Evolutionary conservation across 1,139 yeast species (phyloP), one percentile per base, ranked within the genome.

Genomic region (Wickerhamiella infanticola): DNA sequence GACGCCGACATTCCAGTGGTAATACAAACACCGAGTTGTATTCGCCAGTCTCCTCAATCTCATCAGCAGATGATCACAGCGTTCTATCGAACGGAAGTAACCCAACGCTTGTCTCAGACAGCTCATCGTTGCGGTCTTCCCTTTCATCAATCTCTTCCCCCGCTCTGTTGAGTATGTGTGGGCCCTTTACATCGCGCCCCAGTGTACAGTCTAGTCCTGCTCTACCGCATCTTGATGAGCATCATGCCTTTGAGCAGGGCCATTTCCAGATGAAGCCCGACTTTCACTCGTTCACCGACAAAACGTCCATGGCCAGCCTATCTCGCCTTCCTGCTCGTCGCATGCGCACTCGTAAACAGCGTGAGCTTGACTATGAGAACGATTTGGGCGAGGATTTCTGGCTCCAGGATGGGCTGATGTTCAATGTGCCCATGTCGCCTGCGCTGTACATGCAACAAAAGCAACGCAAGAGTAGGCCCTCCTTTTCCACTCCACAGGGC

Each of bases 391-490:
- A 75, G 24, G 81, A 76, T 49, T 77, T 73, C 46, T 75, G 75
- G 42, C 75, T 78, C 5, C 74, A 68, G 43, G 73, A 73, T 45
- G 63, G 69, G 18, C 64, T 72, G 35, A 73, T 77, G 50, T 77
- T 68, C 63, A 79, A 79, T 54, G 81, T 79, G 13, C 86, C 85
- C 2, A 61, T 76, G 41, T 70, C 81, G 0, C 79, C 75, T 45
- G 70, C 81, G 0, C 59, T 65, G 13, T 62, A 58, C 43, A 63
- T 65, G 5, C 61, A 63, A 46, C 37, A 62, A 54, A 45, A 47
- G 49, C 35, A 40, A 37, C 44, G 42, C 37, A 38, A 35, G 37
- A 7, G 11, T 11, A 7, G 11, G 9, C 33, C 33, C 7, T 7
- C 33, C 11, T 11, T 11, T 29, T 7, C 33, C 9, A 29, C 33